Conservation (phyloP, 805 yeast species). For the Candida xyloterini region DNA sequence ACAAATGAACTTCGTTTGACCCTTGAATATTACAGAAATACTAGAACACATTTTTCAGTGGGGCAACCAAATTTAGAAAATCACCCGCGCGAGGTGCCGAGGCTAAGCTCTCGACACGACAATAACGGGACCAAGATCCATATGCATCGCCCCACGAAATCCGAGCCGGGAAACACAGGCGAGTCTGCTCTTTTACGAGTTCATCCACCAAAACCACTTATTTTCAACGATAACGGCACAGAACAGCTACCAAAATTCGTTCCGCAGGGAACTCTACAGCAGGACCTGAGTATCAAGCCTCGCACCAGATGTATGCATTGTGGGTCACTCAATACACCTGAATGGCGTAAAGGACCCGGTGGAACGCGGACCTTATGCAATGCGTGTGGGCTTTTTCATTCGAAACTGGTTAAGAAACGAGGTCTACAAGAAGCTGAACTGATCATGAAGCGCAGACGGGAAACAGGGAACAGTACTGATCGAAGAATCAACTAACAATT, state of each 20-base stretch:
- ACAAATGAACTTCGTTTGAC: slow-evolving; percentile 1
- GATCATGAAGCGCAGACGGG: slow-evolving; percentile 32
- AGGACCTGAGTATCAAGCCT: slow-evolving; percentile 33
- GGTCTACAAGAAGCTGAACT: slow-evolving; percentile 42
- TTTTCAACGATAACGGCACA: slow-evolving; percentile 12
- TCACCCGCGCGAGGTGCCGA: too few relatives aligned
- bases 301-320: slow-evolving; percentile 60
- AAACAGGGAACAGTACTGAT: slow-evolving; percentile 29
- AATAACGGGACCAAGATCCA: not conserved
- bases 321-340: slow-evolving; percentile 74
- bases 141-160: slow-evolving; percentile 16
- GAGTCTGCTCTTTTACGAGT: slow-evolving; percentile 31
- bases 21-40: not conserved
- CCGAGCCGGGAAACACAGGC: slow-evolving; percentile 24
- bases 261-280: slow-evolving; percentile 35
- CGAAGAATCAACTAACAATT: slow-evolving; percentile 24
- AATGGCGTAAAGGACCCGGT: slow-evolving; percentile 89
- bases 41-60: not conserved
- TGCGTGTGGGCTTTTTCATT: slow-evolving; percentile 83
- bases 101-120: not conserved
- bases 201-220: slow-evolving; percentile 30
- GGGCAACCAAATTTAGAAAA: not conserved
- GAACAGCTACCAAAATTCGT: slow-evolving; percentile 17
- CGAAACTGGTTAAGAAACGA: slow-evolving; percentile 52
- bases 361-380: slow-evolving; percentile 83